Percentiles rank a stretch among this genome's conserved stretches.
These are phyloP conservation scores for Nitzschia palea DNA, from an alignment of 108 stramenopile species.

Conservation along the genomic window DNA sequence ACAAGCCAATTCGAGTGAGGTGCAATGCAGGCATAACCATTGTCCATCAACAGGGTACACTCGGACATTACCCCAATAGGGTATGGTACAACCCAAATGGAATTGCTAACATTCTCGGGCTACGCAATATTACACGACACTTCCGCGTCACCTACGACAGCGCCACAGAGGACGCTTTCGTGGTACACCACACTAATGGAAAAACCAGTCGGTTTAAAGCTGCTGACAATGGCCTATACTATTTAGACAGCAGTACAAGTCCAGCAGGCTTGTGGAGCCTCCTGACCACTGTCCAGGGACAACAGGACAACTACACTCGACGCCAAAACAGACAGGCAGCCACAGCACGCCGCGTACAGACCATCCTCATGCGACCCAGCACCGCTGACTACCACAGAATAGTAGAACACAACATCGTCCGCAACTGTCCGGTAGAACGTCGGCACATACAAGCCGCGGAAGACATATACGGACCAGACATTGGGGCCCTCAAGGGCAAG, in stretches of 20 bases:
- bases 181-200: conserved; percentile 14
- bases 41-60: not conserved
- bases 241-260: not conserved
- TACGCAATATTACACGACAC: conserved; percentile 7
- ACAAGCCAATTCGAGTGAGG: conserved; percentile 2
- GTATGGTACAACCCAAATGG: conserved; percentile 48
- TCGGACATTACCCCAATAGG: not conserved
- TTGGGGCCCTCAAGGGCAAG: conserved; percentile 9
- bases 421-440: not conserved
- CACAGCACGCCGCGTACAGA: not conserved
- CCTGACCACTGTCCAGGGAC: not conserved
- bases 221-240: not conserved
- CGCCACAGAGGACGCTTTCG: not conserved
- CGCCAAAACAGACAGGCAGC: not conserved
- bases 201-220: not conserved
- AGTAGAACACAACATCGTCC: not conserved
- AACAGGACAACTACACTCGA: not conserved
- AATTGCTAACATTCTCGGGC: conserved; percentile 48
- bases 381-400: not conserved
- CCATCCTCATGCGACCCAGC: not conserved
- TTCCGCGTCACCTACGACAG: conserved; percentile 35
- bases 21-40: conserved; percentile 26
- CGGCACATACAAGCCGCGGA: not conserved
- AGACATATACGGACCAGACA: conserved; percentile 11
- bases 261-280: not conserved